phyloP scores from a whole-genome alignment of 2,329 filamentous ascomycete species.

The Penicillium sp. region DNA sequence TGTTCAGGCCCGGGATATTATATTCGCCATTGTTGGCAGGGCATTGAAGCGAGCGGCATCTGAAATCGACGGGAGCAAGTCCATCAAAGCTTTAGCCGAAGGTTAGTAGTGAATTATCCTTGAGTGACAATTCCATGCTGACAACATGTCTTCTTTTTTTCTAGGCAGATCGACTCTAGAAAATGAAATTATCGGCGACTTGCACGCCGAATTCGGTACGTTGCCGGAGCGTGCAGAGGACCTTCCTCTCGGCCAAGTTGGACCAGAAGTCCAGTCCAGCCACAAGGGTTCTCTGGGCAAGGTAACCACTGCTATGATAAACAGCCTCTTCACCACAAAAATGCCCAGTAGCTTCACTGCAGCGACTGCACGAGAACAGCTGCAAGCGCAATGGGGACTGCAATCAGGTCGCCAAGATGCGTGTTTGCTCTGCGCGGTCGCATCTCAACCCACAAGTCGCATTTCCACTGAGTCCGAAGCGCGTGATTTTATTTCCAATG shows the following conservation, averaged over 20 bases:
- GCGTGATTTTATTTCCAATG: conserved; percentile 86
- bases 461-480: conserved; percentile 86
- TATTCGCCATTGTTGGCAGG: conserved; percentile 2
- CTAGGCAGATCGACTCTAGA: conserved; percentile 42
- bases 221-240: conserved; percentile 32
- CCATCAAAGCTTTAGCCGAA: conserved; percentile 1
- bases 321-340: conserved; percentile 93
- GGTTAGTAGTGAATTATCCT: background rate
- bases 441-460: conserved; percentile 86
- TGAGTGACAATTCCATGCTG: background rate
- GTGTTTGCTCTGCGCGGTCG: conserved; percentile 81
- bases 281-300: conserved; percentile 98
- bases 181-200: conserved; percentile 47
- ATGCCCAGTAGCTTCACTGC: conserved; percentile 99
- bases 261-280: conserved; percentile 94
- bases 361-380: conserved; percentile 88
- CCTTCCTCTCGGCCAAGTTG: conserved; percentile 82
- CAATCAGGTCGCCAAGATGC: conserved; percentile 86
- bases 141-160: background rate
- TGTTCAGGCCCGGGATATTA: conserved; percentile 20
- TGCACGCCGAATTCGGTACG: conserved; percentile 39
- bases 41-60: background rate
- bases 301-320: conserved; percentile 88
- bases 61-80: conserved; percentile 3
- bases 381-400: conserved; percentile 91